These are phyloP conservation scores for Ustilago cynodontis DNA, from an alignment of 1,284 basidiomycete species.

Conservation along the genomic window DNA sequence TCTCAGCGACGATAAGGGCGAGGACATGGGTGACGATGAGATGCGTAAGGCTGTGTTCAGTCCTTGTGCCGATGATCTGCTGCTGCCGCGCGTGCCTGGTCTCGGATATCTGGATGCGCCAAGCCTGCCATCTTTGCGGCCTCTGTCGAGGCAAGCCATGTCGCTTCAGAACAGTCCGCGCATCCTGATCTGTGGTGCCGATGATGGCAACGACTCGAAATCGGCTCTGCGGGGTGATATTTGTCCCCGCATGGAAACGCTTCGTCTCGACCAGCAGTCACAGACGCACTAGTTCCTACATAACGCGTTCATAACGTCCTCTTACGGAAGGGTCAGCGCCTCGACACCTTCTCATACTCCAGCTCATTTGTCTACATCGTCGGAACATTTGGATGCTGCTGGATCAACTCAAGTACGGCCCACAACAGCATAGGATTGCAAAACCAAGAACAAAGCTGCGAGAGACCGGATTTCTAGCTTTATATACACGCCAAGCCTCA, in stretches of 20 bases:
- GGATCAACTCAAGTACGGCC: slow-evolving; percentile 1
- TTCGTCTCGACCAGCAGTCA: slow-evolving; percentile 20
- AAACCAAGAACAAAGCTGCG: slow-evolving; percentile 15
- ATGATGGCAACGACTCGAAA: background rate
- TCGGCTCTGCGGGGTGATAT: slow-evolving; percentile 11
- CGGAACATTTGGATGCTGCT: background rate
- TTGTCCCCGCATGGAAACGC: slow-evolving; percentile 19
- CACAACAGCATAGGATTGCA: slow-evolving; percentile 1
- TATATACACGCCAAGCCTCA: slow-evolving; percentile 23
- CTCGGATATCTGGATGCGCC: slow-evolving; percentile 16
- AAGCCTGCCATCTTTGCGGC: slow-evolving; percentile 18
- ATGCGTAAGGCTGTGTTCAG: slow-evolving; percentile 32
- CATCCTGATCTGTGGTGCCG: slow-evolving; percentile 11
- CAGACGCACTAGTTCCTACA: background rate
- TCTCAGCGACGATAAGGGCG: slow-evolving; percentile 3
- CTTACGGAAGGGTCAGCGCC: no score
- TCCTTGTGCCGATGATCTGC: slow-evolving; percentile 42
- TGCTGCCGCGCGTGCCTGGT: slow-evolving; percentile 10
- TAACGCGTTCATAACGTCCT: background rate
- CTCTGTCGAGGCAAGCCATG: slow-evolving; percentile 11
- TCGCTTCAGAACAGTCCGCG: slow-evolving; percentile 35
- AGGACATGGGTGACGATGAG: slow-evolving; percentile 15
- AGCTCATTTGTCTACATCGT: background rate
- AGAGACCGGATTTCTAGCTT: slow-evolving; percentile 10
- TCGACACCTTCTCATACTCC: background rate